Evolutionary conservation across 192 early-diverging fungal species (phyloP).

Genomic region (Podila horticola): DNA sequence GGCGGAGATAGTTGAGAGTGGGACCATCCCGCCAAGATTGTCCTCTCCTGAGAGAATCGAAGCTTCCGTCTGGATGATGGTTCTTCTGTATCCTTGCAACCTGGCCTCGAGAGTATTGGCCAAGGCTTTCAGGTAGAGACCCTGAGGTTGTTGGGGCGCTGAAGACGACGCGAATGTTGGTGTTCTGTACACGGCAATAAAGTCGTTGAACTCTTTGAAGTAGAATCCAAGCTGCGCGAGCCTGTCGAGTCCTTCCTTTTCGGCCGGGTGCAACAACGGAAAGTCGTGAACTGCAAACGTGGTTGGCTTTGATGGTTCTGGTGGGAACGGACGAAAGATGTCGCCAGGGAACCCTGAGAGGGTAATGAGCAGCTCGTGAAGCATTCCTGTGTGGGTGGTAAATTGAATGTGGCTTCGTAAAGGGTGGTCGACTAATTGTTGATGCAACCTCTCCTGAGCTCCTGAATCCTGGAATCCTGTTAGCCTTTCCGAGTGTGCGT

Average conservation of each 20-base stretch:
- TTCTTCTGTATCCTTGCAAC: conserved; percentile 55
- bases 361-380: conserved; percentile 77
- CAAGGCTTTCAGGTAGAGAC: conserved; percentile 63
- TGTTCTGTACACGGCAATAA: conserved; percentile 36
- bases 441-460: background rate
- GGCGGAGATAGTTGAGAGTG: conserved; percentile 52
- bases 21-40: conserved; percentile 58
- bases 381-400: conserved; percentile 49
- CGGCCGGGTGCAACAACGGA: conserved; percentile 72
- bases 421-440: background rate
- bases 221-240: conserved; percentile 69
- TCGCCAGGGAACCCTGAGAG: conserved; percentile 75
- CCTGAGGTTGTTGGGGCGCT: background rate
- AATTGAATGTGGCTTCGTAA: background rate
- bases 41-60: conserved; percentile 63
- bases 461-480: too few relatives aligned
- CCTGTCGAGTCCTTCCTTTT: conserved; percentile 66
- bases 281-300: conserved; percentile 71
- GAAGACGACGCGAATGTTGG: background rate
- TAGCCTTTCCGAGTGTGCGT: too few relatives aligned
- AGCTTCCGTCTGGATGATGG: conserved; percentile 60
- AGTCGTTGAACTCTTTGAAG: conserved; percentile 52
- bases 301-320: conserved; percentile 40
- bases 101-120: conserved; percentile 55
- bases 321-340: conserved; percentile 69